Conservation (phyloP, 1,139 yeast genomes). For the Protomyces pachydermus region DNA sequence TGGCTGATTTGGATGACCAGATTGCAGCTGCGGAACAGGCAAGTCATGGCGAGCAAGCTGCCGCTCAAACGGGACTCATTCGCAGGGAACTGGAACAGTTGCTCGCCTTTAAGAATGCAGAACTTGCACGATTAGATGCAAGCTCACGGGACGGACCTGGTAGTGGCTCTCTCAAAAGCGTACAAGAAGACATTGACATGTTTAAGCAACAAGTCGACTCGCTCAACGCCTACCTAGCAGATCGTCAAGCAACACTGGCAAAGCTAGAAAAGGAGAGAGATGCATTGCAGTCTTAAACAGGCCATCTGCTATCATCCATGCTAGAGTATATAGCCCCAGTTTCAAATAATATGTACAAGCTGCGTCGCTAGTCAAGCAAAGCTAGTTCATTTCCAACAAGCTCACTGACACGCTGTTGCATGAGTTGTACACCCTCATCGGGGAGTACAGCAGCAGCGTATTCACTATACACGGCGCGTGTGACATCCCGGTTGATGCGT, state of each 20-base stretch:
- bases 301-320: background rate
- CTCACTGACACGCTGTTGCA: constrained; percentile 6
- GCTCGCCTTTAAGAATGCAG: constrained; percentile 63
- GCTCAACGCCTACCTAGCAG: constrained; percentile 48
- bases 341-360: background rate
- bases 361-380: background rate
- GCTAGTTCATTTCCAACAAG: background rate
- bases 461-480: constrained; percentile 12
- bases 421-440: background rate
- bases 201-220: constrained; percentile 57
- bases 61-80: constrained; percentile 42
- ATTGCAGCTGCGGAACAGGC: constrained; percentile 56
- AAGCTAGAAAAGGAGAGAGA: constrained; percentile 40
- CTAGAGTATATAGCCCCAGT: background rate
- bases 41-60: constrained; percentile 44
- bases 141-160: constrained; percentile 29
- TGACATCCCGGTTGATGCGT: constrained; percentile 11
- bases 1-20: constrained; percentile 64
- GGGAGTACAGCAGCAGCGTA: background rate
- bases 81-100: constrained; percentile 79
- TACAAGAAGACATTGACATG: constrained; percentile 56
- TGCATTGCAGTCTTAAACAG: background rate
- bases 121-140: constrained; percentile 39
- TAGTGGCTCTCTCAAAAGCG: constrained; percentile 35
- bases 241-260: constrained; percentile 46